phyloP scores from a whole-genome alignment of 2,329 filamentous ascomycete genomes.

The Onygena corvina region DNA sequence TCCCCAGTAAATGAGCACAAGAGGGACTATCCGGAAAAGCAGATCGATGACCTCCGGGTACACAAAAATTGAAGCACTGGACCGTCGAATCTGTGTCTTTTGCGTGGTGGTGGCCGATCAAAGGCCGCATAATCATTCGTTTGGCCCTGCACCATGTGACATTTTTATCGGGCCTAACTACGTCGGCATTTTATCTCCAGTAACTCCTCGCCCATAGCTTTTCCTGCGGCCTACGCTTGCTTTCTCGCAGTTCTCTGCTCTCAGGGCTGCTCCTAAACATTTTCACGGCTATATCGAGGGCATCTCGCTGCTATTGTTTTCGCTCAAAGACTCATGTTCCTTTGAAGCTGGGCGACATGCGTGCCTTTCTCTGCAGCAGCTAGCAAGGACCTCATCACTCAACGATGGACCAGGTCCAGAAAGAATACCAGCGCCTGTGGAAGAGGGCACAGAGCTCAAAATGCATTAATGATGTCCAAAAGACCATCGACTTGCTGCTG shows the following conservation, averaged over 20 bases:
- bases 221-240: not conserved
- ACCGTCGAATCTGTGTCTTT: not conserved
- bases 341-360: not conserved
- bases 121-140: not conserved
- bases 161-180: not conserved
- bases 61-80: too few relatives aligned
- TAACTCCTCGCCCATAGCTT: too few relatives aligned
- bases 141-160: not conserved
- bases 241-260: not conserved
- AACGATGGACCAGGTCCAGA: conserved; percentile 53
- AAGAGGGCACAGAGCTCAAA: conserved; percentile 57
- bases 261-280: not conserved
- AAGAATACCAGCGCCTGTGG: conserved; percentile 61
- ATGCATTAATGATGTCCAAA: conserved; percentile 67
- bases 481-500: conserved; percentile 64
- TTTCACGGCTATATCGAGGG: not conserved
- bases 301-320: not conserved
- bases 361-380: not conserved
- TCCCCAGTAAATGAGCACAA: too few relatives aligned
- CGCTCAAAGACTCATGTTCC: not conserved
- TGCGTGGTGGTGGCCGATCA: not conserved
- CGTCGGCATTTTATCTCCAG: too few relatives aligned
- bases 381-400: not conserved
- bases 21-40: not conserved
- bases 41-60: not conserved